These are phyloP conservation scores for Pyronema domesticum DNA, from an alignment of 495 filamentous ascomycete species.

Conservation along the genomic window DNA sequence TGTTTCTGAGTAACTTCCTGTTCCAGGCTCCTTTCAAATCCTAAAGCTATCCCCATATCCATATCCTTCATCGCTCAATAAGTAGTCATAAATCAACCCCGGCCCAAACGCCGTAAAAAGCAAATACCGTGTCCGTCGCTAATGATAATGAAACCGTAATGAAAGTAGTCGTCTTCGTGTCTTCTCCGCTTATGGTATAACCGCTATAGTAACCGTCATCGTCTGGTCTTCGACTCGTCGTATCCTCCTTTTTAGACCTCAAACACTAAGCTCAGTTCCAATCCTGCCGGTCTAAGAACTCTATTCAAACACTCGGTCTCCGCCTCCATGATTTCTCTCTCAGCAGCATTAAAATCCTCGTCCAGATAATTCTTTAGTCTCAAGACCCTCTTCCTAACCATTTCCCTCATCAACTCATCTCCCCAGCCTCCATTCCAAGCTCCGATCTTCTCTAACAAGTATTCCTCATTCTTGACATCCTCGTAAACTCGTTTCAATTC, in stretches of 20 bases:
- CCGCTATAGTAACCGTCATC: too few relatives aligned
- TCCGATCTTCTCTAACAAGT: neutral
- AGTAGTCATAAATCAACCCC: too few relatives aligned
- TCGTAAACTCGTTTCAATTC: neutral
- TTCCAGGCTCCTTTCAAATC: too few relatives aligned
- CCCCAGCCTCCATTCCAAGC: neutral
- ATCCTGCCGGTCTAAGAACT: neutral
- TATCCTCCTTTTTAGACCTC: neutral
- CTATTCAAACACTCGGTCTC: neutral
- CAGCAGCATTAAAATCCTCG: neutral
- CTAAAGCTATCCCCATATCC: too few relatives aligned
- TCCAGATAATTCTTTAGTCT: neutral
- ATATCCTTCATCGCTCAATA: too few relatives aligned
- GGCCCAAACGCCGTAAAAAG: too few relatives aligned
- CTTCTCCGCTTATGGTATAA: too few relatives aligned
- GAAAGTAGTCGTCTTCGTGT: too few relatives aligned
- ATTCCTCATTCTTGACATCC: neutral
- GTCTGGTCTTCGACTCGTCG: too few relatives aligned
- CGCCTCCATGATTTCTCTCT: neutral
- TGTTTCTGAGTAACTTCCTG: too few relatives aligned
- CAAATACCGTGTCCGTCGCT: too few relatives aligned
- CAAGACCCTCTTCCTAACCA: neutral
- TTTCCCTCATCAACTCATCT: neutral
- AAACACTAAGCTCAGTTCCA: conserved; percentile 1
- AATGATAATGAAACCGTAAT: too few relatives aligned